phyloP scores from a whole-genome alignment of 441 rosid genomes.

The Croton setiger region DNA sequence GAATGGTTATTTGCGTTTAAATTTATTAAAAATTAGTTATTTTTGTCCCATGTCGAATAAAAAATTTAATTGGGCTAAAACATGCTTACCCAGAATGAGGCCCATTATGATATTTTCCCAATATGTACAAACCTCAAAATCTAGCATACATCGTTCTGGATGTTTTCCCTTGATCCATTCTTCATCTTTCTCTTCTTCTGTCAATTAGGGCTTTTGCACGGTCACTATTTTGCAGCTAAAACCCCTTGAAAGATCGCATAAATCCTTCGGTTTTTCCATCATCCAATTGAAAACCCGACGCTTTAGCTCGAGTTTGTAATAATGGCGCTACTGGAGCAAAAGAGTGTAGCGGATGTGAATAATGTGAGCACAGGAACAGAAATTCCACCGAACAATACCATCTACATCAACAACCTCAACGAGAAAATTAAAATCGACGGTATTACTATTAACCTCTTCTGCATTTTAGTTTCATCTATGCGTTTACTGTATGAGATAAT shows the following conservation, averaged over 20 bases:
- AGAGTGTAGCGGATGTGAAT: slow-evolving; percentile 50
- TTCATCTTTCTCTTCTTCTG: background rate
- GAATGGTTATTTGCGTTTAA: no score
- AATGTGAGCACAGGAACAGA: slow-evolving; percentile 42
- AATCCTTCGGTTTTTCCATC: background rate
- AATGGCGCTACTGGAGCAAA: slow-evolving; percentile 21
- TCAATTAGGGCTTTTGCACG: slow-evolving; percentile 2
- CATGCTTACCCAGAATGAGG: background rate
- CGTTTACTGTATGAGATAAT: background rate
- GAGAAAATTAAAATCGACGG: slow-evolving; percentile 93
- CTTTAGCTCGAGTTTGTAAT: background rate
- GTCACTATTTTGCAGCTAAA: background rate
- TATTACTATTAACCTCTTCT: slow-evolving; percentile 16
- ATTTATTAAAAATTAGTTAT: no score
- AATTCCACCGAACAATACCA: slow-evolving; percentile 60
- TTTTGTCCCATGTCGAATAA: no score
- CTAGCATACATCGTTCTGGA: background rate
- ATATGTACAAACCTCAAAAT: background rate
- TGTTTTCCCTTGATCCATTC: no score
- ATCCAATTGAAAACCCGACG: background rate
- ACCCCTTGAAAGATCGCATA: background rate
- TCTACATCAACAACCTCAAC: slow-evolving; percentile 95
- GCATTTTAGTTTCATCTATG: background rate
- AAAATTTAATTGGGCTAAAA: no score
- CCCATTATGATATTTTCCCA: background rate